Evolutionary conservation across 345 rosid species (phyloP).

Genomic region (Citrus sp.): DNA sequence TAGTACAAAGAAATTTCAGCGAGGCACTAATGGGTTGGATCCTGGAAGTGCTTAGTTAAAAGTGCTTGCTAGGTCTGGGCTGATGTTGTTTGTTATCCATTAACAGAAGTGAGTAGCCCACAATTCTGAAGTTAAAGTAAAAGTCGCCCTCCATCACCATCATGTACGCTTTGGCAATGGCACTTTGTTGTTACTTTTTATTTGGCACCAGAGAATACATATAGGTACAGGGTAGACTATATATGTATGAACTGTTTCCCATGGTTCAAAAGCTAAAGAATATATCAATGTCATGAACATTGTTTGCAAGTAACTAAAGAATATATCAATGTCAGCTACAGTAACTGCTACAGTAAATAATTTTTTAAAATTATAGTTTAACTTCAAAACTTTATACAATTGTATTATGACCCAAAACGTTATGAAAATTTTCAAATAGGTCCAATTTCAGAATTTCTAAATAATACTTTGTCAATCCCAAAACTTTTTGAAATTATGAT

Average conservation of each 20-base stretch:
- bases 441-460: too few species aligned
- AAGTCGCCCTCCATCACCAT: too few species aligned
- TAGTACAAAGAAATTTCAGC: constrained; percentile 17
- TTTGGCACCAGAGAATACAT: background rate
- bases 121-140: background rate
- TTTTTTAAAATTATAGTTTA: too few species aligned
- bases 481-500: too few species aligned
- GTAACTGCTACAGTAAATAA: too few species aligned
- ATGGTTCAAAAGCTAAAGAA: background rate
- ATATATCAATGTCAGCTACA: background rate
- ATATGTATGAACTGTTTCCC: background rate
- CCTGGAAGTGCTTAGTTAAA: too few species aligned
- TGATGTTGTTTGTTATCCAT: background rate
- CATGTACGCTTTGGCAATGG: background rate
- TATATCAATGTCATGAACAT: background rate
- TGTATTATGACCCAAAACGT: too few species aligned
- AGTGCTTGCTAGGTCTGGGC: background rate
- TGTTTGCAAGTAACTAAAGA: background rate
- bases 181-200: background rate
- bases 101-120: background rate
- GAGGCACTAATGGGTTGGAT: background rate
- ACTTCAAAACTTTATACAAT: too few species aligned
- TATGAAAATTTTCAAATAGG: too few species aligned
- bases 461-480: too few species aligned
- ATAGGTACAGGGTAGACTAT: background rate